Evolutionary conservation across 1,139 yeast genomes (phyloP), one percentile per base, ranked within the genome.

Genomic region (Kodamaea sp.): DNA sequence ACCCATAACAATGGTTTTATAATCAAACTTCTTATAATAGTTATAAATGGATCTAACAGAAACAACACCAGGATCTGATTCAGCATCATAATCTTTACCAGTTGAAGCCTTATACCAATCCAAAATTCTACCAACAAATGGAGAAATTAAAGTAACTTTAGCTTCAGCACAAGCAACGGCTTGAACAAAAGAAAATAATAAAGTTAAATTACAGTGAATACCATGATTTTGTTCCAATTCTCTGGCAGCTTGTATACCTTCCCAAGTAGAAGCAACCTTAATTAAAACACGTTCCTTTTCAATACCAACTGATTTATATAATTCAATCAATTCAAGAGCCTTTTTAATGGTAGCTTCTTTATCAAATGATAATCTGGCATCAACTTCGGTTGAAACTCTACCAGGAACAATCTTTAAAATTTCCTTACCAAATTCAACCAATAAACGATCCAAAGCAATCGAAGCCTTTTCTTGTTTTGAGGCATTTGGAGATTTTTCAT

Each of bases 141-240:
- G 99, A 37, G 98, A 94, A 62, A 92, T 90, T 67, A 92, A 79
- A 48, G 98, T 92, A 57, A 89, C 90, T 49, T 83, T 70, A 60
- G 98, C 98, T 75, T 92, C 99, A 54, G 98, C 98, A 73, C 95
- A 87, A 47, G 99, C 97, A 63, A 92, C 97, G 49, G 98, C 99
- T 75, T 92, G 98, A 45, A 81, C 87, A 60, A 88, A 87, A 35
- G 97, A 86, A 82, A 92, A 92, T 63, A 94, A 78, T 57, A 92
- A 76, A 45, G 98, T 94, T 78, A 92, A 79, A 81, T 92, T 92
- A 74, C 87, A 81, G 84, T 92, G 98, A 58, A 92, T 80, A 41
- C 81, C 89, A 75, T 92, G 78, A 70, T 92, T 81, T 52, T 82
- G 67, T 75, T 94, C 98, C 65, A 94, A 80, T 68, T 86, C 96